Evolutionary conservation across 768 basidiomycete species (phyloP).

Genomic region (Rickenella mellea): DNA sequence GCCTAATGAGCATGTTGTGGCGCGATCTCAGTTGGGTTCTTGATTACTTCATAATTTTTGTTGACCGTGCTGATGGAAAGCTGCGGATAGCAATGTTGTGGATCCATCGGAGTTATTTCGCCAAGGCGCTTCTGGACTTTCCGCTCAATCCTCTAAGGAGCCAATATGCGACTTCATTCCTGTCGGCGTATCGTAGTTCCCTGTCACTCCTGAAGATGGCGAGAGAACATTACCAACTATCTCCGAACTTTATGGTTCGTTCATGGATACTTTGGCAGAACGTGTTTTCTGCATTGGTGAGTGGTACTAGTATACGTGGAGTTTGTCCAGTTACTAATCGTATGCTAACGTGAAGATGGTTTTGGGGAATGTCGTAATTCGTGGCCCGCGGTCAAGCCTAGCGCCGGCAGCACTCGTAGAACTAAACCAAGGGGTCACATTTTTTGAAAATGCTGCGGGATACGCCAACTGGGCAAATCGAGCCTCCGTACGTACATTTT

Average conservation of each 20-base stretch:
- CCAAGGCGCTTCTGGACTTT: constrained; percentile 50
- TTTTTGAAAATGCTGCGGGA: constrained; percentile 50
- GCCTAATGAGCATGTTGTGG: constrained; percentile 42
- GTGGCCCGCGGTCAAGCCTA: constrained; percentile 54
- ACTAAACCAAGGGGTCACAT: constrained; percentile 51
- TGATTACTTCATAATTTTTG: constrained; percentile 9
- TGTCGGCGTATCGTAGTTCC: constrained; percentile 57
- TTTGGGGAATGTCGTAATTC: constrained; percentile 39
- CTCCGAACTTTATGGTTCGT: constrained; percentile 50
- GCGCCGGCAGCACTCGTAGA: constrained; percentile 59
- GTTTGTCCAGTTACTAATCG: background rate
- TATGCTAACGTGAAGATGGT: constrained; percentile 26
- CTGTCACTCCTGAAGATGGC: constrained; percentile 43
- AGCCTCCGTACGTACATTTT: background rate
- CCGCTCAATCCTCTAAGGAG: constrained; percentile 51
- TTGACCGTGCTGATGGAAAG: constrained; percentile 6
- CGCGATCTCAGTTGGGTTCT: constrained; percentile 49
- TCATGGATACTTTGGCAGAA: constrained; percentile 64
- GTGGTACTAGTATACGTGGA: constrained; percentile 4
- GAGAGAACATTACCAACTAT: constrained; percentile 40
- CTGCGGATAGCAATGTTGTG: constrained; percentile 49
- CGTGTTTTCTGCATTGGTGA: constrained; percentile 31
- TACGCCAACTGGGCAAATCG: constrained; percentile 20
- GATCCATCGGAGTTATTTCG: constrained; percentile 59
- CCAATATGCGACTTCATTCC: constrained; percentile 57